Evolutionary conservation across 176 grass and related monocot genomes (phyloP), one percentile per base, ranked within the genome.

Genomic region (Carex cristatella): DNA sequence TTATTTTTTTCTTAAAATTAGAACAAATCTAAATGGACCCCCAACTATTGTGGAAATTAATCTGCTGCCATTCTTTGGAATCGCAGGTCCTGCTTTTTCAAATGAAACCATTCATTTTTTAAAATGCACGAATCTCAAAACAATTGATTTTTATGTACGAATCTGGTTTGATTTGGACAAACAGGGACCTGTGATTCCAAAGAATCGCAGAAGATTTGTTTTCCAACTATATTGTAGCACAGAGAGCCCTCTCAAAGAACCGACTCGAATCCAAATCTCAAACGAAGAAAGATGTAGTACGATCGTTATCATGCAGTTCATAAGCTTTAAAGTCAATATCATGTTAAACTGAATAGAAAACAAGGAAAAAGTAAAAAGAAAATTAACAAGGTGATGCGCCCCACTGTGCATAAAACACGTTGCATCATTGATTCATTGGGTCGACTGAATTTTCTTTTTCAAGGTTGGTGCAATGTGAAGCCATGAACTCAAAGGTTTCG

Each of bases 401-500:
- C 72, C 73, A 16, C 51, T 23, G 19, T 77, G 30, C 30, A 32
- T 56, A 32, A 54, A 35, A 57, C 5, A 0, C 0, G 3, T 18
- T 57, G 30, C 11, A 32, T 79, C 71, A 49, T 18, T 57, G 30
- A 11, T 16, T 79, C 71, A 49, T 54, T 75, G n/a, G 0, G 18
- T 10, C 46, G 10, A 13, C 10, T 1, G 3, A 44, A 53, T 13
- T 42, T 82, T 82, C 61, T 48, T 81, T 14, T 23, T 81, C 61
- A 14, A 28, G 37, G 37, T n/a, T 10, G 59, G 35, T 42, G 7
- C 3, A 66, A 95, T 12, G 79, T 99, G 96, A 75, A 99, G 75
- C 83, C 89, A 90, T 48, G 88, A 53, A 79, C 92, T 95, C 13
- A 99, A 83, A 69, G 96, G 93, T 74, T 89, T 99, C 57, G 96